Conservation (phyloP, 257 asterid species). For the Orobanche coerulescens region DNA sequence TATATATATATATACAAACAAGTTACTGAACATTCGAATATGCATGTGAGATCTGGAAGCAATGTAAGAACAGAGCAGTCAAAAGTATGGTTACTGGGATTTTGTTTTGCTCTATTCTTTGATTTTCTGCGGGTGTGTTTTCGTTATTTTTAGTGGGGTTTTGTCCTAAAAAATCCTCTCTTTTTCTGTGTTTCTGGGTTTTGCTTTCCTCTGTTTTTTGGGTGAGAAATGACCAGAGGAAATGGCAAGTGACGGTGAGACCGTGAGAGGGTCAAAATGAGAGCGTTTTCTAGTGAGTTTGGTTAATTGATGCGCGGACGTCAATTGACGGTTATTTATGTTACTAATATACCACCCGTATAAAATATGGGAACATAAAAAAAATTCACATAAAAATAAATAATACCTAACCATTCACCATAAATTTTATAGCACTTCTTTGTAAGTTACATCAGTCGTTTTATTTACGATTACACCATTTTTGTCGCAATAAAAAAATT, state of each 20-base stretch:
- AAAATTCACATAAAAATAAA: no score
- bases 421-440: no score
- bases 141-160: neutral
- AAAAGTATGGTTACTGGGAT: slow-evolving; percentile 26
- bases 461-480: no score
- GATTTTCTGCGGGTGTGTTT: slow-evolving; percentile 22
- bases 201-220: slow-evolving; percentile 35
- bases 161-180: neutral
- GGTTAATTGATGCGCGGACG: no score
- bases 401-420: no score
- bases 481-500: no score
- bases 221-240: slow-evolving; percentile 39
- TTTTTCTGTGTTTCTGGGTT: slow-evolving; percentile 12
- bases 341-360: no score
- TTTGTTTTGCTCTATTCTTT: slow-evolving; percentile 27
- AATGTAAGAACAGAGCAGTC: slow-evolving; percentile 23
- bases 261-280: slow-evolving; percentile 12
- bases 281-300: no score
- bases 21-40: slow-evolving; percentile 13
- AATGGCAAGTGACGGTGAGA: slow-evolving; percentile 23
- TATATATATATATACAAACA: slow-evolving; percentile 15
- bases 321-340: no score
- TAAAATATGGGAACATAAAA: no score
- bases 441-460: no score
- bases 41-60: slow-evolving; percentile 55